Evolutionary conservation across 768 basidiomycete genomes (phyloP), one percentile per base, ranked within the genome.

Genomic region (Trametes cinnabarina): DNA sequence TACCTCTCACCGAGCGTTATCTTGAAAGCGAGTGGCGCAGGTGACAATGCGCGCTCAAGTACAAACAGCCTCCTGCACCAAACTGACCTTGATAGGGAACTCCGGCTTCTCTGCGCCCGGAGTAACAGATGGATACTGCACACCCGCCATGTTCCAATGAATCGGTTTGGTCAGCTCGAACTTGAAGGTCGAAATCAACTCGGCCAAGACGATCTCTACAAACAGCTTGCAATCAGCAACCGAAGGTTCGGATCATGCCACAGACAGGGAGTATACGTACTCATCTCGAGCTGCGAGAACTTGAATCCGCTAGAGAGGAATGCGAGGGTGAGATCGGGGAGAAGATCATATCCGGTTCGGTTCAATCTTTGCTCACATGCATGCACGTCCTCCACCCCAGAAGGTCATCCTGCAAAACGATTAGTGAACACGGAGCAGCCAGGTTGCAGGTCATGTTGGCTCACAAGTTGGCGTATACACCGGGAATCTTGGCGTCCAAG

Each of bases 321-420:
- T 4, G 5, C 12, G 5, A 19, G 12, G 15, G 23, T 20, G n/a
- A 8, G 30, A 14, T 25, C 26, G 17, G 15, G 19, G 35, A 30
- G 11, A 3, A 14, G n/a, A n/a, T n/a, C n/a, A n/a, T 9, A 14
- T 12, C 14, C 3, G 5, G 11, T 32, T 20, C 5, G 15, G 15
- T 10, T 17, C 3, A 11, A 3, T 14, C 19, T 14, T 19, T 9
- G 71, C 76, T 59, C 43, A 78, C 77, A 81, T 77, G 72, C 79
- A 80, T 8, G 76, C 71, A 17, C 78, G 66, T 12, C 72, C 70
- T 15, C 79, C 79, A 32, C 73, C 77, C 11, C 75, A 54, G 64
- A 78, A 80, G 0, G 78, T 78, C 75, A 78, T 75, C 20, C 77
- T 79, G 35, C 12, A 12, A 25, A 15, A 25, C 3, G 3, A 3